Base-by-base conservation (phyloP, 1,139 yeast genomes). In the Pichia norvegensis region DNA sequence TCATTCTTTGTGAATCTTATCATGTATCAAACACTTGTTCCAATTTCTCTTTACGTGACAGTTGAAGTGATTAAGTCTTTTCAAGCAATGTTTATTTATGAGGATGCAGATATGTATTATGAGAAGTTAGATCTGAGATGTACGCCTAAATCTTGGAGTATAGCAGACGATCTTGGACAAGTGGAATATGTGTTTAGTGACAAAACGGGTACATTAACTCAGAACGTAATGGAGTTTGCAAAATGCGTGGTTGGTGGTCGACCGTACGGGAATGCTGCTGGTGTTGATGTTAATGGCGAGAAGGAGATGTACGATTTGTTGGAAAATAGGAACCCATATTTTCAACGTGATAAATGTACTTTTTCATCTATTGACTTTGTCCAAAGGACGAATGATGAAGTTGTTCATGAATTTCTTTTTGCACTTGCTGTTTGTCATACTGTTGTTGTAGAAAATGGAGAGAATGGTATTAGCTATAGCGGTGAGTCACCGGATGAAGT, bases 401-500 rank as follows among this genome's bases (percentile, higher is more conserved):
- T 65, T 47, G 73, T 72, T 53, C 73, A 70, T 43, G 74, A 73
- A 48, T 77, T 78, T 53, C 72, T 76, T 75, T 61, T 73, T 36
- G 71, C 74, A 1, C 63, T 78, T 36, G 77, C 81, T 1, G 63
- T 77, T 38, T 78, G 83, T 57, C 83, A 78, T 56, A 74, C 81
- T n/a, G 82, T 78, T 19, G 64, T 78, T 40, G 69, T 75, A 19
- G 84, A 78, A 53, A 63, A 63, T 21, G 41, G 42, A 17, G 17
- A 35, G 10, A 38, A 45, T n/a, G 53, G 44, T n/a, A 50, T 66
- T 36, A 53, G 67, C 10, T 70, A 74, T 49, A 76, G 76, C 52
- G 83, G 82, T 0, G 82, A 78, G 55, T 76, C 81, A 11, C 84
- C 84, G 0, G 84, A 78, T 66, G 84, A 78, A 60, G 76, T 79